phyloP scores from a whole-genome alignment of 768 basidiomycete genomes.

The Psilocybe tampanensis region DNA sequence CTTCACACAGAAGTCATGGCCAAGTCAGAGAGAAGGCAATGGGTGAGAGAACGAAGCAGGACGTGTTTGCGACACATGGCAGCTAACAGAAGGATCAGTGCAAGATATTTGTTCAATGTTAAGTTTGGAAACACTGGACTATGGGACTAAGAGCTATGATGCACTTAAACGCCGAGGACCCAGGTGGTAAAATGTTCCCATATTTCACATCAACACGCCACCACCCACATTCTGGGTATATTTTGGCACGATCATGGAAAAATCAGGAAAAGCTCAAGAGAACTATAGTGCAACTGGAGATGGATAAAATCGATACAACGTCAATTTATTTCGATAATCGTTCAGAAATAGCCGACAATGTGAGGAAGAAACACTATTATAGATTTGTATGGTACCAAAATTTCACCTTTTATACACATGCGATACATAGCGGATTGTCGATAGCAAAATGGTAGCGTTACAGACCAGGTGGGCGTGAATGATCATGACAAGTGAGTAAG shows the following conservation, averaged over 20 bases:
- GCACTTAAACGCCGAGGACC: constrained; percentile 2
- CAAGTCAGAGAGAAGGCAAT: background rate
- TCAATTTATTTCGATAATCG: too few species aligned
- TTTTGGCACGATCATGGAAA: background rate
- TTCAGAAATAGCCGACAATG: too few species aligned
- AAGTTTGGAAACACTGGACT: constrained; percentile 2
- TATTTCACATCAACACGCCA: constrained; percentile 1
- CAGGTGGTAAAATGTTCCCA: background rate
- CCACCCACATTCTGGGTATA: background rate
- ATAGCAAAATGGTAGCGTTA: background rate
- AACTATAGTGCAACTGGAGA: background rate
- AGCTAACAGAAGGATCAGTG: background rate
- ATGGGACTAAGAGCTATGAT: background rate
- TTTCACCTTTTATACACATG: background rate
- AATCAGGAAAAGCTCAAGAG: background rate
- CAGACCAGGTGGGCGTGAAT: background rate
- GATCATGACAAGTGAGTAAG: background rate
- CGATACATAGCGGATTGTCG: background rate
- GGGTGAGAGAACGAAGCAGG: background rate
- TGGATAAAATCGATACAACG: background rate
- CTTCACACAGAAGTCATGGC: constrained; percentile 1
- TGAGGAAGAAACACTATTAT: background rate
- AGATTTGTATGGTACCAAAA: background rate
- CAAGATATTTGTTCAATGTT: background rate
- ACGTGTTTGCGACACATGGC: background rate